Conservation (phyloP, 208 protist species). For the Angomonas ambiguus region DNA sequence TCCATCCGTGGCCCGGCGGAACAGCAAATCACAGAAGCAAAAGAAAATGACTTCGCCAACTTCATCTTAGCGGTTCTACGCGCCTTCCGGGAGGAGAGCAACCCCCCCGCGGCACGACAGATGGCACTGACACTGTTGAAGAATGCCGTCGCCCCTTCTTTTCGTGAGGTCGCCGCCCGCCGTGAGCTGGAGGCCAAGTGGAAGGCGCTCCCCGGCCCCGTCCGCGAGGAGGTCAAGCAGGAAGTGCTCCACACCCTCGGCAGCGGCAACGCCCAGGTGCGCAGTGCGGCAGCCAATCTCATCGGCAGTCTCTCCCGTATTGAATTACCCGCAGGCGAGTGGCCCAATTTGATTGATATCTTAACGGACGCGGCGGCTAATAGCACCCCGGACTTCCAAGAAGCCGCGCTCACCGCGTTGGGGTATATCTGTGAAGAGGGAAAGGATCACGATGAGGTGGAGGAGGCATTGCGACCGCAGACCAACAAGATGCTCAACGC, state of each 20-base stretch:
- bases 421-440: slow-evolving; percentile 97
- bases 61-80: slow-evolving; percentile 85
- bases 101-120: slow-evolving; percentile 53
- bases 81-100: slow-evolving; percentile 91
- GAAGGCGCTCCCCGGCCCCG: slow-evolving; percentile 44
- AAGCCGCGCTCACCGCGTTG: slow-evolving; percentile 92
- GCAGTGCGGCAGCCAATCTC: slow-evolving; percentile 92
- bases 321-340: slow-evolving; percentile 93
- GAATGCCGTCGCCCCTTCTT: slow-evolving; percentile 91
- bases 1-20: slow-evolving; percentile 70
- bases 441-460: slow-evolving; percentile 59
- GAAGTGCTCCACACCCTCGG: slow-evolving; percentile 79
- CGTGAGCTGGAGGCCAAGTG: slow-evolving; percentile 61
- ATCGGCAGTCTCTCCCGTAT: slow-evolving; percentile 94
- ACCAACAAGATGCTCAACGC: slow-evolving; percentile 89
- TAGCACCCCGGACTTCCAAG: slow-evolving; percentile 66
- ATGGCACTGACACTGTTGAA: slow-evolving; percentile 94
- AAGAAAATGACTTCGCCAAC: slow-evolving; percentile 59
- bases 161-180: slow-evolving; percentile 68
- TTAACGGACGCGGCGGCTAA: slow-evolving; percentile 69
- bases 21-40: slow-evolving; percentile 56
- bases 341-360: slow-evolving; percentile 88
- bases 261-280: slow-evolving; percentile 70
- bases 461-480: slow-evolving; percentile 55
- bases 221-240: slow-evolving; percentile 62